Conservation (phyloP, 371 early-diverging fungal species). For the Batkoa obscura region DNA sequence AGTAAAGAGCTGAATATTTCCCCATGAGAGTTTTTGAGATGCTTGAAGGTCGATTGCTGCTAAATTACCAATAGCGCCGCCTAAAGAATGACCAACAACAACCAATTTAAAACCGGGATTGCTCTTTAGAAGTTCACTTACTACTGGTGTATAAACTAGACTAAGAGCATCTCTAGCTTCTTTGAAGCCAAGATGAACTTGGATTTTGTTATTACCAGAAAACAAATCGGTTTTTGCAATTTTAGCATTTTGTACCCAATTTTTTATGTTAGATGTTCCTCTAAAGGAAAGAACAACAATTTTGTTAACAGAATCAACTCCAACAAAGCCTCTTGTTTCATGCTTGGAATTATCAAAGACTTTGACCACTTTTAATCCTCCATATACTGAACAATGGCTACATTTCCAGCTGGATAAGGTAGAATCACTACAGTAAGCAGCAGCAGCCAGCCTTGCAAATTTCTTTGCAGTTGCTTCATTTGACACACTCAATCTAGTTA, state of each 20-base stretch:
- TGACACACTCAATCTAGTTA: background rate
- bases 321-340: background rate
- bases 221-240: background rate
- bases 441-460: background rate
- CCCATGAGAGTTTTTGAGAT: background rate
- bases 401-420: background rate
- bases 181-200: background rate
- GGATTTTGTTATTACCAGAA: background rate
- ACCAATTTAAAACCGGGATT: background rate
- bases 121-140: background rate
- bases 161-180: background rate
- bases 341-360: background rate
- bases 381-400: background rate
- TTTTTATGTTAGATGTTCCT: background rate
- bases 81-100: background rate
- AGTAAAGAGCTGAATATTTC: background rate
- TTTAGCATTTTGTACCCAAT: conserved; percentile 1
- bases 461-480: background rate
- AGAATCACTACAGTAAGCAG: background rate
- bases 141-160: background rate
- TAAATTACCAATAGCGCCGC: background rate
- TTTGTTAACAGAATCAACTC: background rate
- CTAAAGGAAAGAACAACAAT: background rate
- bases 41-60: background rate
- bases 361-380: background rate